Base-by-base conservation (phyloP, 2,329 filamentous ascomycete genomes). In the Trichoderma citrinoviride region DNA sequence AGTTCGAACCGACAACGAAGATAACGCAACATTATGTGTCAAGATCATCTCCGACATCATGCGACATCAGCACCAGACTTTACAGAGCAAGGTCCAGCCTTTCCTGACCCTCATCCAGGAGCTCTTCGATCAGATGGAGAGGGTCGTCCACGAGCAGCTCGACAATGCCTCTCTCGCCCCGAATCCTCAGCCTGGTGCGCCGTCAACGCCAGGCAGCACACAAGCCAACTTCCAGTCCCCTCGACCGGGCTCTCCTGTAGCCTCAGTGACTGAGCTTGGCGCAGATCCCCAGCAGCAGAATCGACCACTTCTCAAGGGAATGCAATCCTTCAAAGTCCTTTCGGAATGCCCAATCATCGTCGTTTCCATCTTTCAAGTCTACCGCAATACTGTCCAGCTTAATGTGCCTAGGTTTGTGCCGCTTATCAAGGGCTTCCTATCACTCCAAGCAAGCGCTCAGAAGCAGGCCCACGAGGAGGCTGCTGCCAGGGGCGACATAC, bases 321-420 rank as follows among this genome's bases (percentile, higher is more conserved):
- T 97, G 92, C 92, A 97, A 75, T 99, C 95, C 1, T 99, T 99
- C 85, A 99, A 98, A 77, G 94, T 99, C 25, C 85, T 99, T 5
- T 93, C 94, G 1, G 95, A 99, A 76, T 99, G 95, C 71, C 95
- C 95, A 0, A 99, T 99, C 60, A 98, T 99, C 46, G 95, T 99
- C 3, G 95, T 99, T 1, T 98, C 94, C 4, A 92, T 99, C 69
- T 98, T 99, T 76, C 95, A 99, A 78, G 90, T 94, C 5, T 95
- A 99, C 72, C 87, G 93, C 55, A 82, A 79, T 53, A 90, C 90
- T 5, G 94, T 97, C 2, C 82, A 87, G 43, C 85, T 89, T 64
- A 97, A 97, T 72, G 93, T 99, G 57, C 93, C 91, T 78, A 85
- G 89, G 10, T 98, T 99, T 72, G 92, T 98, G 6, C 94, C 95